Conservation (phyloP, 495 filamentous ascomycete species). For the Jackrogersella multiformis region DNA sequence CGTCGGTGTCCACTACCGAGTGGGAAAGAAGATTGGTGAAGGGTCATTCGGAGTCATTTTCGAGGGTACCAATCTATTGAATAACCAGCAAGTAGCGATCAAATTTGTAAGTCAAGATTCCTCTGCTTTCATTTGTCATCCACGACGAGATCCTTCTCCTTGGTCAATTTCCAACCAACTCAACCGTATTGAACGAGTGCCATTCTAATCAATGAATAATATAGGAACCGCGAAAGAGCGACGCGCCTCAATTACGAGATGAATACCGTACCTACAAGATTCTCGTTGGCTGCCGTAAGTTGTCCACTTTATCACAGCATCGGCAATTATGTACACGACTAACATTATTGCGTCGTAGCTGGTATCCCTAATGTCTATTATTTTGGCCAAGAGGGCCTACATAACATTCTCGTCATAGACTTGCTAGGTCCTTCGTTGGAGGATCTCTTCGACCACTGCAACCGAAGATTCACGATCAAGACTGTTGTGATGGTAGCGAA, state of each 20-base stretch:
- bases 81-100: constrained; percentile 99
- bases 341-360: constrained; percentile 62
- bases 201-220: constrained; percentile 25
- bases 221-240: constrained; percentile 97
- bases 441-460: constrained; percentile 98
- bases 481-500: constrained; percentile 99
- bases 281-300: constrained; percentile 98
- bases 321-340: constrained; percentile 23
- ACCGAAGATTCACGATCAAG: constrained; percentile 93
- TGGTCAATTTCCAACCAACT: constrained; percentile 2
- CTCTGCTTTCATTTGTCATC: background rate
- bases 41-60: constrained; percentile 99
- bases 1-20: constrained; percentile 97
- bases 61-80: constrained; percentile 97
- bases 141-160: background rate
- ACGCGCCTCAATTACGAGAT: constrained; percentile 97
- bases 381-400: constrained; percentile 97
- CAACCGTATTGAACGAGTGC: background rate
- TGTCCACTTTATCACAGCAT: background rate
- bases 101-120: constrained; percentile 84
- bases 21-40: constrained; percentile 99
- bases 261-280: constrained; percentile 99
- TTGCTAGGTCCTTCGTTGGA: constrained; percentile 95
- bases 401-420: constrained; percentile 99
- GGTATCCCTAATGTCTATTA: constrained; percentile 99